Percentiles rank a stretch among this genome's conserved stretches.
phyloP scores from a whole-genome alignment of 331 rosid species.

The Quercus phellos region DNA sequence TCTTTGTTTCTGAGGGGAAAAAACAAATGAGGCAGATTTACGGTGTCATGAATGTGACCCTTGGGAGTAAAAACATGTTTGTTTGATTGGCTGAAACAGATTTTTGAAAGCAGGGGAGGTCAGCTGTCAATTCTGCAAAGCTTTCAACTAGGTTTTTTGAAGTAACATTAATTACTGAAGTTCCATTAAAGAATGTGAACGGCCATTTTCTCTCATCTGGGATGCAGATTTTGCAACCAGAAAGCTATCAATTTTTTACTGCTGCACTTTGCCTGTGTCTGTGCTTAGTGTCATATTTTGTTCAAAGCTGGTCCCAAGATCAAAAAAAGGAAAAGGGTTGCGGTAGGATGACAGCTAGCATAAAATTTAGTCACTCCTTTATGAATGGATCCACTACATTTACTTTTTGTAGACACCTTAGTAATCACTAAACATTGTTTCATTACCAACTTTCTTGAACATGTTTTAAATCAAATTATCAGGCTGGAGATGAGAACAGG shows the following conservation, averaged over 20 bases:
- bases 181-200: not conserved
- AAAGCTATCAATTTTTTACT: not conserved
- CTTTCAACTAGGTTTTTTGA: not conserved
- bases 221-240: not conserved
- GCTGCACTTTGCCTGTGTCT: not conserved
- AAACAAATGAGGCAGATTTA: not conserved
- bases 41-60: not conserved
- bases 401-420: not conserved
- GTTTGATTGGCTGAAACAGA: no score
- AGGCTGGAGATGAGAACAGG: conserved; percentile 22
- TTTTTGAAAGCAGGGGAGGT: no score
- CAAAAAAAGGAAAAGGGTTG: no score
- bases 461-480: not conserved
- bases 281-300: no score
- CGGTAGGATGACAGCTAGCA: no score
- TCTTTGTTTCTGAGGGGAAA: no score
- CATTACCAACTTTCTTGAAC: not conserved
- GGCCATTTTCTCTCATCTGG: not conserved
- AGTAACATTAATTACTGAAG: no score
- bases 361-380: no score
- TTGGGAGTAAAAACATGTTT: not conserved
- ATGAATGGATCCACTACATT: no score
- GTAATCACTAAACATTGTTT: not conserved
- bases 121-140: no score
- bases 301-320: no score